Percentiles rank a stretch among this genome's conserved stretches.
Evolutionary conservation across 805 yeast species (phyloP).

Genomic region (Schizosaccharomyces pombe): ASM294v3 CU329670.1:3253501-3254000

Average conservation of each 20-base stretch:
- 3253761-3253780: background rate
- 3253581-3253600: background rate
- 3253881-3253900: background rate
- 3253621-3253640: too few relatives aligned
- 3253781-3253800: background rate
- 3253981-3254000: background rate
- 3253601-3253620: background rate
- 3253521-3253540: background rate
- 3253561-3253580: background rate
- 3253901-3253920: background rate
- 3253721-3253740: background rate
- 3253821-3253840: background rate
- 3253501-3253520: background rate
- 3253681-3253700: background rate
- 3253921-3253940: background rate
- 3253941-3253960: slow-evolving; percentile 3
- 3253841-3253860: background rate
- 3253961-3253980: background rate
- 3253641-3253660: too few relatives aligned
- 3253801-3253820: background rate
- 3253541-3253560: background rate
- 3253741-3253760: background rate
- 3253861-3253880: background rate
- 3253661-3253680: background rate
- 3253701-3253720: background rate